These are phyloP conservation scores for Elsinoe australis DNA, from an alignment of 2,329 filamentous ascomycete species.

Conservation along the genomic window DNA sequence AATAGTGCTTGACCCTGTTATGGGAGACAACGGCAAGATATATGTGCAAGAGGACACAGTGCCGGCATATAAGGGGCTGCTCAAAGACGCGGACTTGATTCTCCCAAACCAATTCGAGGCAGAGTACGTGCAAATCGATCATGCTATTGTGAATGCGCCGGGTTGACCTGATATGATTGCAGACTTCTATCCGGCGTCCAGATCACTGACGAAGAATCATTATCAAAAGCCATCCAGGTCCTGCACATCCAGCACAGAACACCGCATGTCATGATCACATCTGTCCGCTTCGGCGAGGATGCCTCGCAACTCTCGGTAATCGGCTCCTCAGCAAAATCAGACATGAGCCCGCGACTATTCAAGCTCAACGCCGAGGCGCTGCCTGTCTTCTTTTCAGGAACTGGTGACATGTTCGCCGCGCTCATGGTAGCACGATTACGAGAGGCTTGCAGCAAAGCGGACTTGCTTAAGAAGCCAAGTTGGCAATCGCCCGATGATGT, in stretches of 20 bases:
- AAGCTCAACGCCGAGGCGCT: slow-evolving; percentile 78
- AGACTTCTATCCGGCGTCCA: slow-evolving; percentile 79
- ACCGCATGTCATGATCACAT: slow-evolving; percentile 89
- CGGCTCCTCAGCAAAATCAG: slow-evolving; percentile 62
- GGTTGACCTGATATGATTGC: slow-evolving; percentile 17
- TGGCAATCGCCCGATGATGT: slow-evolving; percentile 77
- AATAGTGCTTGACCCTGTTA: slow-evolving; percentile 83
- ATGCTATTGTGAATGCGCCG: no score
- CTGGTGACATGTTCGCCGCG: slow-evolving; percentile 97
- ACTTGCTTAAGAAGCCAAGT: slow-evolving; percentile 48
- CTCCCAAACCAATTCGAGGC: slow-evolving; percentile 96
- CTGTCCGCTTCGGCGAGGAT: slow-evolving; percentile 59
- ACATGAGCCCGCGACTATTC: slow-evolving; percentile 70
- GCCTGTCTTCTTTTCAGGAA: slow-evolving; percentile 91
- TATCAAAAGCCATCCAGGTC: slow-evolving; percentile 65
- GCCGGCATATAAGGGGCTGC: slow-evolving; percentile 74
- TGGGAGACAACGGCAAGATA: slow-evolving; percentile 89
- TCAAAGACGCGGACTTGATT: slow-evolving; percentile 80
- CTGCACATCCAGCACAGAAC: slow-evolving; percentile 62
- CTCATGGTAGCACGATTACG: slow-evolving; percentile 80
- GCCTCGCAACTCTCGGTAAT: slow-evolving; percentile 49
- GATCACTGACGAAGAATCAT: slow-evolving; percentile 65
- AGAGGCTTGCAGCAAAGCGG: slow-evolving; percentile 59
- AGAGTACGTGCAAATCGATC: no score
- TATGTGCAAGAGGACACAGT: slow-evolving; percentile 91